Evolutionary conservation across 164 flowering plant genomes (phyloP).

Genomic region (Kingdonia uniflora): DNA sequence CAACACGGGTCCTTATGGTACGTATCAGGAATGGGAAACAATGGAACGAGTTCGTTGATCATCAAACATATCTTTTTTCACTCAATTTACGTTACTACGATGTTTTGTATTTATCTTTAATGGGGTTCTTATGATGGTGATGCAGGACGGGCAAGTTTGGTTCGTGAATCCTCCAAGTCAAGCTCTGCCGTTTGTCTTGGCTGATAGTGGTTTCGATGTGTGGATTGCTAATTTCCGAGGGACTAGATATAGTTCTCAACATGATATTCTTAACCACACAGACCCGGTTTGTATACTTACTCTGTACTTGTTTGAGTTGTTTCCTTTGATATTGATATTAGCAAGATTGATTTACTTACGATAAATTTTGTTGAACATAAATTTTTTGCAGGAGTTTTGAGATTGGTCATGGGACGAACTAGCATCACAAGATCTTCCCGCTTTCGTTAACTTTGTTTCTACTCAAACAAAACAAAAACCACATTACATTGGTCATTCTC

Average conservation of each 20-base stretch:
- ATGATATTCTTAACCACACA: constrained; percentile 25
- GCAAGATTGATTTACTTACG: background rate
- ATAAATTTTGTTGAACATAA: background rate
- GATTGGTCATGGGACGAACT: constrained; percentile 81
- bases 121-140: background rate
- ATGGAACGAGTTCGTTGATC: no score
- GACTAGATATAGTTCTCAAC: constrained; percentile 47
- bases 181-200: constrained; percentile 47
- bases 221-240: constrained; percentile 74
- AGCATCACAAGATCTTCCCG: constrained; percentile 44
- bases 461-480: constrained; percentile 49
- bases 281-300: constrained; percentile 19
- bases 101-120: no score
- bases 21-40: no score
- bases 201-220: constrained; percentile 63
- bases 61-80: no score
- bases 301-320: no score
- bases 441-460: constrained; percentile 30
- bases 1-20: constrained; percentile 80
- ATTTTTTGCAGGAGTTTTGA: constrained; percentile 43
- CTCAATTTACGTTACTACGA: no score
- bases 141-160: constrained; percentile 70
- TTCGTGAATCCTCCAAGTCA: constrained; percentile 41
- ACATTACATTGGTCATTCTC: constrained; percentile 65
- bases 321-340: no score